phyloP scores from a whole-genome alignment of 371 early-diverging fungal genomes.

The Circinella umbellata region DNA sequence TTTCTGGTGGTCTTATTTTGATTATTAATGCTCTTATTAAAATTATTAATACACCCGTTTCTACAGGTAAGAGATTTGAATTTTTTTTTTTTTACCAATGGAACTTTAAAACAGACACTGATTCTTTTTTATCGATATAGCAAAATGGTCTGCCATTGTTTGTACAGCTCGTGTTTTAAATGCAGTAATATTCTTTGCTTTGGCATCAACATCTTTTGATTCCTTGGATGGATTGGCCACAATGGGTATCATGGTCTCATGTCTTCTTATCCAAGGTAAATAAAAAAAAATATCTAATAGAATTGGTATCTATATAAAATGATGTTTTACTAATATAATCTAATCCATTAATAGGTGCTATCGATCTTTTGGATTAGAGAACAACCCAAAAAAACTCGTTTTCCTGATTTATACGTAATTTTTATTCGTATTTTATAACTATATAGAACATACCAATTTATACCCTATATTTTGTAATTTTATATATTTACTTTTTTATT shows the following conservation, averaged over 20 bases:
- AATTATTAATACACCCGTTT: slow-evolving; percentile 40
- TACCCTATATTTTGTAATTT: not conserved
- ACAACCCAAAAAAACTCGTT: not conserved
- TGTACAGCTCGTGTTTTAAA: slow-evolving; percentile 53
- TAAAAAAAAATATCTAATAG: too few species aligned
- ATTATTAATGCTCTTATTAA: slow-evolving; percentile 51
- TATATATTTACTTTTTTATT: too few species aligned
- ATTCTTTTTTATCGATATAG: slow-evolving; percentile 8
- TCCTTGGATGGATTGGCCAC: slow-evolving; percentile 48
- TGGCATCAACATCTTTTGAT: slow-evolving; percentile 43
- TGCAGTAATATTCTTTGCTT: slow-evolving; percentile 53
- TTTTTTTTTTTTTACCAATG: not conserved
- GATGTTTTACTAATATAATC: not conserved
- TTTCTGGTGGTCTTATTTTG: slow-evolving; percentile 46
- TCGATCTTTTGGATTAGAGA: slow-evolving; percentile 45
- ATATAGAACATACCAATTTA: slow-evolving; percentile 1
- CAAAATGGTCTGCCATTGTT: slow-evolving; percentile 45
- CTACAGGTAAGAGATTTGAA: slow-evolving; percentile 25
- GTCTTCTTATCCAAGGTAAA: slow-evolving; percentile 53
- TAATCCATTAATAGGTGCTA: slow-evolving; percentile 26
- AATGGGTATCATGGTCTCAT: slow-evolving; percentile 55
- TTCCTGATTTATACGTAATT: not conserved
- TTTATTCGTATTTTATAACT: not conserved
- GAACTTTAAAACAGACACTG: not conserved
- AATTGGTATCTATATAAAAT: not conserved